A percentile compares a stretch with the other conserved stretches of the same genome.
These are phyloP conservation scores for Chrysosporium keratinophilum DNA, from an alignment of 2,329 filamentous ascomycete species.

Conservation along the genomic window DNA sequence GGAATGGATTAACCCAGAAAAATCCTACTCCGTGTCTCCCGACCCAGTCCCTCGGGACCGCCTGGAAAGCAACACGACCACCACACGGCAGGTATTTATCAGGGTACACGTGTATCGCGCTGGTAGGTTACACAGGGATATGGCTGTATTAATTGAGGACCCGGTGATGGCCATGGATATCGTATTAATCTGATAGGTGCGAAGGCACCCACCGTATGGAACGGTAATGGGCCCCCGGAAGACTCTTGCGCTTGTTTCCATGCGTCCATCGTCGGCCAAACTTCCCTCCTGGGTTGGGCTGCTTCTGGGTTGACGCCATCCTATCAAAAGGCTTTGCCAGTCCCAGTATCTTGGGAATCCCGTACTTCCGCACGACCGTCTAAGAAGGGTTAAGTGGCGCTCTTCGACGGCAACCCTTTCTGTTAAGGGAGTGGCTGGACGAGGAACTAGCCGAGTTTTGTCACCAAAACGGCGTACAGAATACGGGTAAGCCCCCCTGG, in stretches of 20 bases:
- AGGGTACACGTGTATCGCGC: conserved; percentile 7
- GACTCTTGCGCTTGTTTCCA: background rate
- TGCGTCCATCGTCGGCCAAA: background rate
- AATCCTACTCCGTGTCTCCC: background rate
- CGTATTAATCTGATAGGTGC: too few species aligned
- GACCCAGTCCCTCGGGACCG: conserved; percentile 6
- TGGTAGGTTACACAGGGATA: conserved; percentile 11
- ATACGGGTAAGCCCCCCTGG: background rate
- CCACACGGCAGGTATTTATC: background rate
- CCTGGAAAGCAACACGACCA: background rate
- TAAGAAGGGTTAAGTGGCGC: background rate
- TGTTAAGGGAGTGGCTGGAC: background rate
- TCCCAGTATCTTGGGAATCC: background rate
- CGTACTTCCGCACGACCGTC: too few species aligned
- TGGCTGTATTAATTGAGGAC: background rate
- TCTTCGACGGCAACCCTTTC: background rate
- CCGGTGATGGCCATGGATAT: background rate
- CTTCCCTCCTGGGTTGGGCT: background rate
- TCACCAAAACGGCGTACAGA: background rate
- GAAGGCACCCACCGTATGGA: background rate
- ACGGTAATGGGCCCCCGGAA: too few species aligned
- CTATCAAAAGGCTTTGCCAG: background rate
- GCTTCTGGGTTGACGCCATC: background rate
- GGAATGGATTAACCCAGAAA: conserved; percentile 7
- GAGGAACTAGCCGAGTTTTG: background rate